Conservation (phyloP, 73 alveolate genomes). For the Paramecium octaurelia region DNA sequence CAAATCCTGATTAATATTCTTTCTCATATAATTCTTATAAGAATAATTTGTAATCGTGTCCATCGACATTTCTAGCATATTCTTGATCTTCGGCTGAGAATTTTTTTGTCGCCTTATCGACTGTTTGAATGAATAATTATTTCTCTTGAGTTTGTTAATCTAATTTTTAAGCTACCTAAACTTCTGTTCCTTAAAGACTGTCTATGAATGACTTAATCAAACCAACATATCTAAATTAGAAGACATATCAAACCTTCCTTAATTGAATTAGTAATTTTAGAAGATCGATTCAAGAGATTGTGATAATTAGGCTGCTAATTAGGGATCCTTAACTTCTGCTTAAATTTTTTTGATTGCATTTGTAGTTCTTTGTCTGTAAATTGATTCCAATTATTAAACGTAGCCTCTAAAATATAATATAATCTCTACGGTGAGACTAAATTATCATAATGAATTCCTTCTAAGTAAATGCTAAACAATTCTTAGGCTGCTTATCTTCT, state of each 20-base stretch:
- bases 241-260: neutral
- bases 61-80: constrained; percentile 23
- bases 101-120: neutral
- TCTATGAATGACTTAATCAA: neutral
- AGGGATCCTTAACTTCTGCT: neutral
- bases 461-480: constrained; percentile 11
- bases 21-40: constrained; percentile 30
- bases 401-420: constrained; percentile 6
- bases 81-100: neutral
- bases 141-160: neutral
- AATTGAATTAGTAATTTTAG: neutral
- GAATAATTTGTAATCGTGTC: constrained; percentile 8
- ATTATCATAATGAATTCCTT: constrained; percentile 2
- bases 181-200: neutral
- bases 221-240: constrained; percentile 18
- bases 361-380: neutral
- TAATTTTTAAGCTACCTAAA: neutral
- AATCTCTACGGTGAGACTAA: neutral
- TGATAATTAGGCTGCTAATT: neutral
- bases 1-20: constrained; percentile 11
- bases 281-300: neutral
- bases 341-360: neutral
- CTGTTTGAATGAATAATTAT: neutral
- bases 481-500: neutral
- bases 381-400: neutral